Conservation (phyloP, 2,329 filamentous ascomycete genomes). For the Trichothecium sympodiale region DNA sequence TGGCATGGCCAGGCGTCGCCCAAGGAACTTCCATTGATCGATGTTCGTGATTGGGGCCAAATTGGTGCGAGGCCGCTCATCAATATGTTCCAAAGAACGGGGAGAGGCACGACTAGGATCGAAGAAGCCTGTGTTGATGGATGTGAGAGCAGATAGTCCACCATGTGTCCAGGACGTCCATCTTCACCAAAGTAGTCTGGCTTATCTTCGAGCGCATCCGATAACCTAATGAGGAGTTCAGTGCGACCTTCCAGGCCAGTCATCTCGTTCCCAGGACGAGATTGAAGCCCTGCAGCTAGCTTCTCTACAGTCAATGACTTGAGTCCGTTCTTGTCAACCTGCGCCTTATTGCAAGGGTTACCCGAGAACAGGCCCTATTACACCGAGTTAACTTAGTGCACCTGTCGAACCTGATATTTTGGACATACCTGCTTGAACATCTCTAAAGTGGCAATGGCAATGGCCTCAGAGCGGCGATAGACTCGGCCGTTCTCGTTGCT, state of each 20-base stretch:
- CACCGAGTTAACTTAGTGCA: constrained; percentile 8
- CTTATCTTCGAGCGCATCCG: constrained; percentile 62
- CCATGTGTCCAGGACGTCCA: constrained; percentile 84
- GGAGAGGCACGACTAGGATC: constrained; percentile 74
- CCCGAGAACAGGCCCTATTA: constrained; percentile 71
- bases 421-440: constrained; percentile 72
- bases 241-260: constrained; percentile 79
- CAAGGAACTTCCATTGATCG: constrained; percentile 75
- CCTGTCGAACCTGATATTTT: not conserved
- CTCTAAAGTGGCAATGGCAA: constrained; percentile 66
- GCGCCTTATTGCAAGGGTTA: constrained; percentile 67
- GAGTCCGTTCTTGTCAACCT: constrained; percentile 79
- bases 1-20: constrained; percentile 92
- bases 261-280: constrained; percentile 67
- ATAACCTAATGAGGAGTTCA: constrained; percentile 64
- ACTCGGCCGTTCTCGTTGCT: constrained; percentile 76
- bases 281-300: constrained; percentile 76
- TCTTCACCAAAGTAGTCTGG: constrained; percentile 75
- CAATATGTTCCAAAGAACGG: constrained; percentile 81
- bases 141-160: constrained; percentile 89
- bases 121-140: constrained; percentile 82
- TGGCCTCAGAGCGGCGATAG: constrained; percentile 77
- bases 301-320: constrained; percentile 61
- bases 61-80: constrained; percentile 80
- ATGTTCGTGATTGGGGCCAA: constrained; percentile 80